A percentile compares a stretch with the other conserved stretches of the same genome.
phyloP scores from a whole-genome alignment of 345 rosid species.

The Eucalyptus sideroxylon region DNA sequence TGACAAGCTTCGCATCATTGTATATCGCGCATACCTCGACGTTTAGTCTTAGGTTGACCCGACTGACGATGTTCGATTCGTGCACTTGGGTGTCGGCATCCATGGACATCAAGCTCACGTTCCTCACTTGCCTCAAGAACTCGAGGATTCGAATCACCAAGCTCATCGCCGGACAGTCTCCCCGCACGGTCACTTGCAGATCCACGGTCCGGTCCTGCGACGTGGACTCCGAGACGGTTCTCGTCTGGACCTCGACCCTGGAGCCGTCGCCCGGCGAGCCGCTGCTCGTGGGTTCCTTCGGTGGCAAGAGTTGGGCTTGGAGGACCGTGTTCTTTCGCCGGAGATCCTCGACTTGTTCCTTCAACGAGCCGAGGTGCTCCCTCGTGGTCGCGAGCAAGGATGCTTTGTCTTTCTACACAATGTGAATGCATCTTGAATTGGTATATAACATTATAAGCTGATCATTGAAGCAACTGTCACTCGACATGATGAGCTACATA shows the following conservation, averaged over 20 bases:
- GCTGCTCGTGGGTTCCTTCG: not conserved
- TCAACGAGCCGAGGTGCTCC: conserved; percentile 39
- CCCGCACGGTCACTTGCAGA: conserved; percentile 35
- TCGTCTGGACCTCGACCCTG: conserved; percentile 22
- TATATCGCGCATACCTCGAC: conserved; percentile 35
- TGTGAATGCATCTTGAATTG: not conserved
- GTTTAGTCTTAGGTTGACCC: conserved; percentile 27
- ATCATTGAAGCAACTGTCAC: not conserved
- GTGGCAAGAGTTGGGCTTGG: conserved; percentile 22
- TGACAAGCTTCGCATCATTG: not conserved
- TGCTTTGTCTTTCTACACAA: conserved; percentile 56
- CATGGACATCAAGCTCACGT: conserved; percentile 39
- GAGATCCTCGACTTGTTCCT: conserved; percentile 41
- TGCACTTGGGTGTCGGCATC: conserved; percentile 22
- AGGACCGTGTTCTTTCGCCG: conserved; percentile 20
- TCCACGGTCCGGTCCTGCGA: conserved; percentile 23
- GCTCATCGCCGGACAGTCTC: conserved; percentile 14
- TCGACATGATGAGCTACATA: not conserved
- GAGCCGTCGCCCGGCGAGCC: not conserved
- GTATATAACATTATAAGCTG: not conserved
- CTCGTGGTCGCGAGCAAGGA: conserved; percentile 47
- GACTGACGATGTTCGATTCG: conserved; percentile 10
- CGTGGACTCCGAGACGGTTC: conserved; percentile 23
- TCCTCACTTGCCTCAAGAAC: conserved; percentile 38
- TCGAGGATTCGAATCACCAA: conserved; percentile 43